Evolutionary conservation across 345 rosid genomes (phyloP).

Genomic region (Aethionema arabicum): DNA sequence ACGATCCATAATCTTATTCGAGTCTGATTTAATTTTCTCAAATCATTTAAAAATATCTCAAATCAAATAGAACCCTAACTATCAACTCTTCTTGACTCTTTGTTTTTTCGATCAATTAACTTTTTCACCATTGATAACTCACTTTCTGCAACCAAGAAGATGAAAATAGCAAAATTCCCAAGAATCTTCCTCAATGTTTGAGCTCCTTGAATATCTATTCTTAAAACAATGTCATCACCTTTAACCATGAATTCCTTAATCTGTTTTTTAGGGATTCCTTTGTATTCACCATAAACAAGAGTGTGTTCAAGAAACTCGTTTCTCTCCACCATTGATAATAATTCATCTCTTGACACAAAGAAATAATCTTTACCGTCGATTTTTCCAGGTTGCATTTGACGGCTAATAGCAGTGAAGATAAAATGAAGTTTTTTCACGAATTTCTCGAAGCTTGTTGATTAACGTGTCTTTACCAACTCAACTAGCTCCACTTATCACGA

Average conservation of each 20-base stretch:
- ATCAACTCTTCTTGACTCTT: conserved; percentile 70
- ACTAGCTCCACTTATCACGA: conserved; percentile 79
- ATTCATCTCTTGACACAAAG: conserved; percentile 66
- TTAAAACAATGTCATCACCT: conserved; percentile 66
- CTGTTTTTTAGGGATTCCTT: conserved; percentile 75
- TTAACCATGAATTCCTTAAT: conserved; percentile 64
- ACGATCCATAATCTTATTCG: conserved; percentile 1
- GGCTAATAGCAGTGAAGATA: conserved; percentile 78
- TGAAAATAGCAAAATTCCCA: conserved; percentile 58
- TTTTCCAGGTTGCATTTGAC: conserved; percentile 73
- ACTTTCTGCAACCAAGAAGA: conserved; percentile 78
- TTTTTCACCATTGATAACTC: conserved; percentile 72
- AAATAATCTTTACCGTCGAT: conserved; percentile 70
- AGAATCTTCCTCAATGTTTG: conserved; percentile 59
- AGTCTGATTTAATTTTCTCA: background rate
- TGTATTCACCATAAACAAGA: conserved; percentile 75
- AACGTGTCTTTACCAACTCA: conserved; percentile 89
- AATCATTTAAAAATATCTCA: background rate
- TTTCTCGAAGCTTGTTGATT: conserved; percentile 55
- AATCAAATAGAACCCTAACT: conserved; percentile 68
- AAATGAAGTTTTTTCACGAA: conserved; percentile 56
- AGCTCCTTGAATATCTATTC: conserved; percentile 87
- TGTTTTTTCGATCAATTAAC: conserved; percentile 69
- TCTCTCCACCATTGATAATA: conserved; percentile 60
- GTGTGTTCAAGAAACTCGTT: conserved; percentile 75